Evolutionary conservation across 768 basidiomycete species (phyloP).

Genomic region (Cyclocybe aegerita): DNA sequence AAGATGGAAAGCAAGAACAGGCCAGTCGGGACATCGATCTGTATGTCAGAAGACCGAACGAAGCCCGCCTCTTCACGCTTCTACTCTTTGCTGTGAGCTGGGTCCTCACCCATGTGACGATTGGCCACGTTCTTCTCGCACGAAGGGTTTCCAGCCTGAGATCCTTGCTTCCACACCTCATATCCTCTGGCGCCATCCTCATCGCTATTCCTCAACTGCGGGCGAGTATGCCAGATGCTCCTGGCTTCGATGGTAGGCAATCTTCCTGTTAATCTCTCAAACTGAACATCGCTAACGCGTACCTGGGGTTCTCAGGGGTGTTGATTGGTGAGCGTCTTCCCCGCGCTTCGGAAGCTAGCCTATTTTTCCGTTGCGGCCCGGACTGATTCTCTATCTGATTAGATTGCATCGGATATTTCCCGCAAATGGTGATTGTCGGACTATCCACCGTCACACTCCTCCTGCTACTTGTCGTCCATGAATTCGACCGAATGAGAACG

Average conservation of each 20-base stretch:
- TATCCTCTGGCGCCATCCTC: conserved; percentile 39
- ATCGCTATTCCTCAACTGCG: conserved; percentile 50
- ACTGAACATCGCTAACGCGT: neutral
- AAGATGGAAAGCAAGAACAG: conserved; percentile 18
- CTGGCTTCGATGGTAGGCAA: conserved; percentile 43
- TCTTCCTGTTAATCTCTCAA: neutral
- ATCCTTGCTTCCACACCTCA: conserved; percentile 35
- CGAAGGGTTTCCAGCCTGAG: conserved; percentile 30
- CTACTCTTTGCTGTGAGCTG: conserved; percentile 48
- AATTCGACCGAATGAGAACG: conserved; percentile 27
- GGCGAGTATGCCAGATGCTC: conserved; percentile 57
- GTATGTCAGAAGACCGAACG: conserved; percentile 41
- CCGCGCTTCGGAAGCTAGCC: neutral
- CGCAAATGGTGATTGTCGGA: conserved; percentile 52
- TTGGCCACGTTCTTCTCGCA: conserved; percentile 46
- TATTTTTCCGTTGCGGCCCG: neutral
- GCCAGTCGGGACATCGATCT: conserved; percentile 46
- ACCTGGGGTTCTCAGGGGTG: conserved; percentile 31
- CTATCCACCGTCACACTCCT: conserved; percentile 41
- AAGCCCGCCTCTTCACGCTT: conserved; percentile 43
- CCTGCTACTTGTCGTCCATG: conserved; percentile 40
- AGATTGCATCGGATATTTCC: conserved; percentile 60
- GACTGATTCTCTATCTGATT: neutral
- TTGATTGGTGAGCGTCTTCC: conserved; percentile 38
- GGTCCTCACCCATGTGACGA: conserved; percentile 52